These are phyloP conservation scores for Paspalum vaginatum DNA, from an alignment of 176 grass and related monocot species.

Conservation along the genomic window DNA sequence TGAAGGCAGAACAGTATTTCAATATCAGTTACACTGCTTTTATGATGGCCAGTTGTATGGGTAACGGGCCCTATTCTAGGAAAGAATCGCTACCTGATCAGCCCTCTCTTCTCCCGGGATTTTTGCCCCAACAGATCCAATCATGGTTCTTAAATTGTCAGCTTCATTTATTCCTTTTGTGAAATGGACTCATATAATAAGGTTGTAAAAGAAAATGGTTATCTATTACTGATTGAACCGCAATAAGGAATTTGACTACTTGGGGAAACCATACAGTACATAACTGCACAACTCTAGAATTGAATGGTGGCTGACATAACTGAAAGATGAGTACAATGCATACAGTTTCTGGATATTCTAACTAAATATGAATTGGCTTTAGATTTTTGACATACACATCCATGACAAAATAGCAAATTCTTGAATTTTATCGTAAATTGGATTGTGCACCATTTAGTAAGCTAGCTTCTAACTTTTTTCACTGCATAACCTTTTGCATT, in stretches of 20 bases:
- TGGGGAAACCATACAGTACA: not conserved
- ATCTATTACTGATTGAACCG: not conserved
- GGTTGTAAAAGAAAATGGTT: not conserved
- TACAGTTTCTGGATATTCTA: not conserved
- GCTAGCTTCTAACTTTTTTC: not conserved
- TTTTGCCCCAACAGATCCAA: not conserved
- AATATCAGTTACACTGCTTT: constrained; percentile 18
- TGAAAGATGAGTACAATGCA: not conserved
- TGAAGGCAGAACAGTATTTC: not conserved
- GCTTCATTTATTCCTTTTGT: constrained; percentile 6
- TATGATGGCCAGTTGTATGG: not conserved
- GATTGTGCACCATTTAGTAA: not conserved
- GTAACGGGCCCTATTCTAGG: not conserved
- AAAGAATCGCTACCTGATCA: constrained; percentile 12
- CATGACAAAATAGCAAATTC: not conserved
- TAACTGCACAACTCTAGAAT: constrained; percentile 8
- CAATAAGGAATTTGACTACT: constrained; percentile 5
- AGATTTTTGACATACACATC: not conserved
- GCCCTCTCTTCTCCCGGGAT: not conserved
- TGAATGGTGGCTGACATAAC: not conserved
- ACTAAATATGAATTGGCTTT: constrained; percentile 9
- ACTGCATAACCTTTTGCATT: not conserved
- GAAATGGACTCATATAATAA: not conserved
- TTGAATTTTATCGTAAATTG: not conserved
- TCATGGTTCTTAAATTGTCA: not conserved